A percentile compares a stretch with the other conserved stretches of the same genome.
Evolutionary conservation across 306 rosid species (phyloP).

Genomic region (Glycine tomentella): DNA sequence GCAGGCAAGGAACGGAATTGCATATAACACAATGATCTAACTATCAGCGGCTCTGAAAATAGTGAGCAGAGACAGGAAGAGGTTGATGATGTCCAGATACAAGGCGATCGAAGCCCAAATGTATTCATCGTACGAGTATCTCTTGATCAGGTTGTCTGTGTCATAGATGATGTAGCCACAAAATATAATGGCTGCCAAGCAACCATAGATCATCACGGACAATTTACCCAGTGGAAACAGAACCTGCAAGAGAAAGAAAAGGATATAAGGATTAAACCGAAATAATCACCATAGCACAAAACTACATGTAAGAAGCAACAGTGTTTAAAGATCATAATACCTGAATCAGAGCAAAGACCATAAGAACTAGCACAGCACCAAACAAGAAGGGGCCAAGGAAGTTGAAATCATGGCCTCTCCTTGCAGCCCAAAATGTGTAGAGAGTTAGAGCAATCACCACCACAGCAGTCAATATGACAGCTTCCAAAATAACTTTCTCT

Average conservation of each 20-base stretch:
- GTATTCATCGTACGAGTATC: slow-evolving; percentile 86
- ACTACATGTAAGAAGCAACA: neutral
- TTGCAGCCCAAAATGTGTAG: slow-evolving; percentile 98
- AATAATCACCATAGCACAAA: neutral
- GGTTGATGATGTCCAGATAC: slow-evolving; percentile 91
- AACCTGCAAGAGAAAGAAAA: slow-evolving; percentile 4
- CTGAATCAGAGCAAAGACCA: slow-evolving; percentile 83
- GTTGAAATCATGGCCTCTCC: slow-evolving; percentile 86
- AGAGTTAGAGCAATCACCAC: slow-evolving; percentile 79
- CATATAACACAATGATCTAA: slow-evolving; percentile 35
- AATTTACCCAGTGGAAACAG: slow-evolving; percentile 78
- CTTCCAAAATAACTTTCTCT: slow-evolving; percentile 91
- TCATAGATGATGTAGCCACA: slow-evolving; percentile 92
- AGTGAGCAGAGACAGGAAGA: slow-evolving; percentile 77
- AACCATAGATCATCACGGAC: slow-evolving; percentile 87
- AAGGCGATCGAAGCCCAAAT: slow-evolving; percentile 94
- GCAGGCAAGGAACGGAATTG: neutral
- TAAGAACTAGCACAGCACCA: slow-evolving; percentile 76
- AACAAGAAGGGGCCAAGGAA: slow-evolving; percentile 94
- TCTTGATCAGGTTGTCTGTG: slow-evolving; percentile 92
- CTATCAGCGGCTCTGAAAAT: slow-evolving; percentile 76
- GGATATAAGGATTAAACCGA: neutral
- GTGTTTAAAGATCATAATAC: slow-evolving; percentile 46
- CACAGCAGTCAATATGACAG: slow-evolving; percentile 80
- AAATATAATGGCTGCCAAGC: slow-evolving; percentile 80